Conservation (phyloP, 495 filamentous ascomycete genomes). For the Amorphotheca resinae region DNA sequence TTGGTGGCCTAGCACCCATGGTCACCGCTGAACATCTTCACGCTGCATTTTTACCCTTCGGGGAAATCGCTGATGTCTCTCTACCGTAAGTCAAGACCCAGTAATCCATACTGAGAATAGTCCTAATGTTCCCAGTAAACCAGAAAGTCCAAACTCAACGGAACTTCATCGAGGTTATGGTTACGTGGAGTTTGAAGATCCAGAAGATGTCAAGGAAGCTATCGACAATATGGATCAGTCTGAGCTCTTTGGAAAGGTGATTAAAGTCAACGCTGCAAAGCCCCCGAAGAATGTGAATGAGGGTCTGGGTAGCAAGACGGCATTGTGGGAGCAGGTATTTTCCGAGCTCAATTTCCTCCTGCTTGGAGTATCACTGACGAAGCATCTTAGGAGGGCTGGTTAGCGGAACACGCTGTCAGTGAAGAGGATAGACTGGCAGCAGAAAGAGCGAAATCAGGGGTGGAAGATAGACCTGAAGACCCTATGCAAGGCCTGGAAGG, state of each 20-base stretch:
- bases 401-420: conserved; percentile 79
- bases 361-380: conserved; percentile 23
- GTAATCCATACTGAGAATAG: conserved; percentile 46
- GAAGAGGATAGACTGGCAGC: conserved; percentile 68
- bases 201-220: conserved; percentile 80
- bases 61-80: conserved; percentile 80
- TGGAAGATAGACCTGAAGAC: conserved; percentile 50
- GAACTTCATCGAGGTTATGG: conserved; percentile 87
- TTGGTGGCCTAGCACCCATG: conserved; percentile 74
- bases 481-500: conserved; percentile 94
- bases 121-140: conserved; percentile 24
- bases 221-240: conserved; percentile 99
- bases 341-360: no score
- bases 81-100: conserved; percentile 38
- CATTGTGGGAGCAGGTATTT: conserved; percentile 90
- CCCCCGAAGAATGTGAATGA: conserved; percentile 80
- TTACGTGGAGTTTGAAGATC: conserved; percentile 87
- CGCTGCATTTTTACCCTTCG: conserved; percentile 91
- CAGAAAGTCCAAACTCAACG: conserved; percentile 34
- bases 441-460: conserved; percentile 39
- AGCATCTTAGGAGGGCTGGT: conserved; percentile 68
- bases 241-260: conserved; percentile 83
- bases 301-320: conserved; percentile 84
- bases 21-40: conserved; percentile 65
- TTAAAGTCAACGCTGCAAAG: conserved; percentile 87